Evolutionary conservation across 1,284 basidiomycete species (phyloP), one percentile per base, ranked within the genome.

Genomic region (Moesziomyces antarcticus): DNA sequence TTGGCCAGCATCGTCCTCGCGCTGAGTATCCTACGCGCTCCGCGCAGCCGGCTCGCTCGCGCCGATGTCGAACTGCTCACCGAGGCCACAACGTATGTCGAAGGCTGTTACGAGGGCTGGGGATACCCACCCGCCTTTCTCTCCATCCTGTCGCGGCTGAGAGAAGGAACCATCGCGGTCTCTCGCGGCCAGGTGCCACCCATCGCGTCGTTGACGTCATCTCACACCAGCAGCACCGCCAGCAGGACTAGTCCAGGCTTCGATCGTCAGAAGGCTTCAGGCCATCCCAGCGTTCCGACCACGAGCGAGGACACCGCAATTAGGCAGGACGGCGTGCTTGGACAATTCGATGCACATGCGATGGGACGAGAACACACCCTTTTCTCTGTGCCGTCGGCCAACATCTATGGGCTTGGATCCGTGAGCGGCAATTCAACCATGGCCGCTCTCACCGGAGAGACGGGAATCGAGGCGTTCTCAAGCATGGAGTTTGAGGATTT

Each of bases 41-140:
- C 56, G 20, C 48, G 49, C 27, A 57, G 56, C 24, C 40, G 56
- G 3, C 49, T 57, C 14, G 56, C 47, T 21, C 30, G 56, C 24
- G 49, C 56, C 9, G 56, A 57, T 46, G 42, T 57, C 41, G 56
- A 50, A 20, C 27, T 57, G n/a, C 56, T 57, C 27, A 57, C 41
- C 16, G 22, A 41, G 24, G 56, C 56, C 3, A 57, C 56, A 13
- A 50, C 13, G 25, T 45, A 43, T 27, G 56, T 57, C 40, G 56
- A 57, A 27, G 37, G 10, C 18, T 42, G 56, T 42, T 57, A 57
- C 33, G 24, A 57, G 14, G 21, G 30, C 2, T 57, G 56, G 56
- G 56, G 56, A 18, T 57, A 44, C 16, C 48, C 56, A 16, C 1
- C 18, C 35, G 11, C 48, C n/a, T 57, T 42, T 25, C 27, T 57